Percentiles rank a stretch among this genome's conserved stretches.
Evolutionary conservation across 1,139 yeast species (phyloP).

Genomic region (Yamadazyma aaseri): DNA sequence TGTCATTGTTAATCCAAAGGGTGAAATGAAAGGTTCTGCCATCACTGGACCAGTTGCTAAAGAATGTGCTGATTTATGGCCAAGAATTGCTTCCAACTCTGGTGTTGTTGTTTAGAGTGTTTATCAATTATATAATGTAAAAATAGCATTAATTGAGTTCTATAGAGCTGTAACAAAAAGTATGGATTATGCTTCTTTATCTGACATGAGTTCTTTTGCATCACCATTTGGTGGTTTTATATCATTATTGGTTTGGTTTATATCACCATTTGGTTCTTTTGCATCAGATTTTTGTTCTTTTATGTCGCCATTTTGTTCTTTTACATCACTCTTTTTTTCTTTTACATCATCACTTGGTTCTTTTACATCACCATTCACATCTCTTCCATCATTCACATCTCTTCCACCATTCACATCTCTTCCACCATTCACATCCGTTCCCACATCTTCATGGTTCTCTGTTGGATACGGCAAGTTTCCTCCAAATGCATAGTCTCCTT

Average conservation of each 20-base stretch:
- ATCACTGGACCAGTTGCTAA: conserved; percentile 99
- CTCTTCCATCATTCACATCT: conserved; percentile 1
- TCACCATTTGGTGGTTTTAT: not conserved
- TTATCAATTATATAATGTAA: conserved; percentile 78
- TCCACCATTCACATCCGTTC: not conserved
- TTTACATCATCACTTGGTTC: not conserved
- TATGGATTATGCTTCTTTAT: no score
- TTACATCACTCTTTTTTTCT: not conserved
- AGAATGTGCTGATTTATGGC: conserved; percentile 99
- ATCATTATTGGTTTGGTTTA: not conserved
- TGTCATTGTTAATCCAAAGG: conserved; percentile 99
- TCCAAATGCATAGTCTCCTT: conserved; percentile 16
- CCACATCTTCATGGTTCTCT: conserved; percentile 2
- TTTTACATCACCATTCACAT: not conserved
- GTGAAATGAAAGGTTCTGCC: conserved; percentile 99
- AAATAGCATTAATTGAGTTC: conserved; percentile 33
- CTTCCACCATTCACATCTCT: not conserved
- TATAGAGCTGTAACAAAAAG: not conserved
- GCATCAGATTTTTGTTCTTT: not conserved
- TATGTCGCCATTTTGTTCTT: not conserved
- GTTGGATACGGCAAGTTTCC: conserved; percentile 19
- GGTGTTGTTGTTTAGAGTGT: conserved; percentile 93
- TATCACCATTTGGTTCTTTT: not conserved
- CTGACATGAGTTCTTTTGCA: not conserved
- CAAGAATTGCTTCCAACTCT: conserved; percentile 99